Percentiles rank a stretch among this genome's conserved stretches.
These are phyloP conservation scores for Cystofilobasidium capitatum DNA, from an alignment of 768 basidiomycete species.

Conservation along the genomic window DNA sequence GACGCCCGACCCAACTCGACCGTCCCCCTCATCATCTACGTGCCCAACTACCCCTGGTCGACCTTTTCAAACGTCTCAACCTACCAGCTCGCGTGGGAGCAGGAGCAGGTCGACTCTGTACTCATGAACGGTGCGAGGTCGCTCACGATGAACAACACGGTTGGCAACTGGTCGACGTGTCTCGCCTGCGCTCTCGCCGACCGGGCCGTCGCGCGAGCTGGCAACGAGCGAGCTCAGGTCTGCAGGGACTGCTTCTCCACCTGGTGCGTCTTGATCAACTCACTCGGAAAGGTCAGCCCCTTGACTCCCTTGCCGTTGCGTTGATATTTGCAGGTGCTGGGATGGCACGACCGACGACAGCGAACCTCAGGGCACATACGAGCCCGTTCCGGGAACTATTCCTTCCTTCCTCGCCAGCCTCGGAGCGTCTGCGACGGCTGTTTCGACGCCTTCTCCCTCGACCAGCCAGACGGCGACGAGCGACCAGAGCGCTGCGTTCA, in stretches of 20 bases:
- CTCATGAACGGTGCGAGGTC: constrained; percentile 54
- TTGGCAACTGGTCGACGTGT: constrained; percentile 53
- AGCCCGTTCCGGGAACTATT: constrained; percentile 9
- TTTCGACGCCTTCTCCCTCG: background rate
- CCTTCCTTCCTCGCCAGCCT: constrained; percentile 21
- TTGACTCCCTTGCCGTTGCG: background rate
- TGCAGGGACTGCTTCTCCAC: constrained; percentile 17
- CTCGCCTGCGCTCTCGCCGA: constrained; percentile 62
- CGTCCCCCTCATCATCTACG: constrained; percentile 61
- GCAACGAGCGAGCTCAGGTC: constrained; percentile 8
- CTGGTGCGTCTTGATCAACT: background rate
- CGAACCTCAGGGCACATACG: background rate
- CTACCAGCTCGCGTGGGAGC: constrained; percentile 54
- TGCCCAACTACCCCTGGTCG: constrained; percentile 55
- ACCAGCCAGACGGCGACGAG: background rate
- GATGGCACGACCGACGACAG: constrained; percentile 16
- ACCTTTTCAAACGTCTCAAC: constrained; percentile 52
- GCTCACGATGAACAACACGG: constrained; percentile 46
- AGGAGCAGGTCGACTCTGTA: constrained; percentile 49
- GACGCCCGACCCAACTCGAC: constrained; percentile 38
- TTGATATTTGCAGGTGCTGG: constrained; percentile 9
- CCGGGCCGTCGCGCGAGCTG: constrained; percentile 35
- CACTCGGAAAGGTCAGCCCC: too few relatives aligned
- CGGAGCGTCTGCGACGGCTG: background rate
- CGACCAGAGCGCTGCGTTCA: background rate